Evolutionary conservation across 179 eudicot species (phyloP).

Genomic region (Patellifolia procumbens): DNA sequence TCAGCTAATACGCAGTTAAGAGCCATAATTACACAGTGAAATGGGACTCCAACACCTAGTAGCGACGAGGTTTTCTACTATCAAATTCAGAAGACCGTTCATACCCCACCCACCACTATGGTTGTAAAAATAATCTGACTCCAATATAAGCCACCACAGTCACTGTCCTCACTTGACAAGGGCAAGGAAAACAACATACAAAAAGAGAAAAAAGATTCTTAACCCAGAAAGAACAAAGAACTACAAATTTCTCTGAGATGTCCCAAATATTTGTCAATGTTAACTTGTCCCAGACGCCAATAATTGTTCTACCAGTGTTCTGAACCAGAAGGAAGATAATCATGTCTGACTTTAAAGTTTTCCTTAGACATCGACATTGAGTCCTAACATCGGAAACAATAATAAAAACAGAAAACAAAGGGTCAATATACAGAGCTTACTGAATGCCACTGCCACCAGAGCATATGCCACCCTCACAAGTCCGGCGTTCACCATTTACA

Average conservation of each 20-base stretch:
- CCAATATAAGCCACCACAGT: background rate
- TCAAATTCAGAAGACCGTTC: background rate
- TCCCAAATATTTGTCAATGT: background rate
- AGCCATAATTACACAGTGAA: background rate
- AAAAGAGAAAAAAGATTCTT: background rate
- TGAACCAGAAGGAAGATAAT: background rate
- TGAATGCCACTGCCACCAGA: conserved; percentile 91
- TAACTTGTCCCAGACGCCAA: background rate
- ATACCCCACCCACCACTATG: background rate
- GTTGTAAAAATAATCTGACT: background rate
- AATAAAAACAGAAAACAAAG: no score
- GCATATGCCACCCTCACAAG: conserved; percentile 64
- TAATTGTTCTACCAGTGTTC: background rate
- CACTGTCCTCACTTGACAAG: background rate
- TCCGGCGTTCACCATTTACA: conserved; percentile 68
- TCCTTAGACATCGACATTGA: background rate
- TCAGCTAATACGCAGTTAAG: background rate
- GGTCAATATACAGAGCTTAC: conserved; percentile 44
- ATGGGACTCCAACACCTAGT: background rate
- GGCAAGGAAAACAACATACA: background rate
- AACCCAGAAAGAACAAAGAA: background rate
- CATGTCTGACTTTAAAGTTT: background rate
- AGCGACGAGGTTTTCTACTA: background rate
- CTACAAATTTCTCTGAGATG: no score
- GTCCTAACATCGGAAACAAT: background rate